A percentile compares a stretch with the other conserved stretches of the same genome.
Evolutionary conservation across 2,329 filamentous ascomycete genomes (phyloP).

Genomic region (Coniella vitis): DNA sequence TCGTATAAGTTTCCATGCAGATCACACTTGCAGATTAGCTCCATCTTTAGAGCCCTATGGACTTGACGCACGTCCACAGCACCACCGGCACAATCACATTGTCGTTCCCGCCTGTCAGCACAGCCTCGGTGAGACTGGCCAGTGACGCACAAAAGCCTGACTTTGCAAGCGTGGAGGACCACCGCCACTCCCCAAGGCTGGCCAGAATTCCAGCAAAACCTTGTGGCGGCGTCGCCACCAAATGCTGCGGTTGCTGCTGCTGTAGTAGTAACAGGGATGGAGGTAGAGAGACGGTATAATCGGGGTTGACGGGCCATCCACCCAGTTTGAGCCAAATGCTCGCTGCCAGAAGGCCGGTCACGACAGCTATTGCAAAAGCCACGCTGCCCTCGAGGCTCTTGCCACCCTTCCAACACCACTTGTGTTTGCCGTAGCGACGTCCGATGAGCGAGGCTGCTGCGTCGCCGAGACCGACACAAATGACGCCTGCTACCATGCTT

Average conservation of each 20-base stretch:
- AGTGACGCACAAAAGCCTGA: constrained; percentile 66
- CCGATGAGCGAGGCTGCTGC: constrained; percentile 88
- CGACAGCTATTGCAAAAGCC: constrained; percentile 78
- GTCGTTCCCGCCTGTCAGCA: constrained; percentile 93
- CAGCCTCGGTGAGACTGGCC: constrained; percentile 88
- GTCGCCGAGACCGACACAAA: constrained; percentile 93
- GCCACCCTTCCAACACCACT: constrained; percentile 95
- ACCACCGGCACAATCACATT: constrained; percentile 95
- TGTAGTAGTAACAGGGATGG: no score
- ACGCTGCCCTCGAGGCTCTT: constrained; percentile 86
- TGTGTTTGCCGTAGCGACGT: constrained; percentile 73
- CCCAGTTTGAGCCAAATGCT: constrained; percentile 71
- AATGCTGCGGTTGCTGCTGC: no score
- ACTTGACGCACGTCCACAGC: constrained; percentile 86
- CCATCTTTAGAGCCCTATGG: constrained; percentile 26
- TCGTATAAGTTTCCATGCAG: no score
- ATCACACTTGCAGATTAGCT: no score
- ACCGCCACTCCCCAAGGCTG: constrained; percentile 21
- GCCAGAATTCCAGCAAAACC: not conserved
- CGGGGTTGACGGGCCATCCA: constrained; percentile 68
- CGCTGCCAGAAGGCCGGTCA: constrained; percentile 61
- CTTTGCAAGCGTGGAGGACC: constrained; percentile 61
- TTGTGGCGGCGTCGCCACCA: not conserved
- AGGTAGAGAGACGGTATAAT: constrained; percentile 27
- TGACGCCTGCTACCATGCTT: constrained; percentile 84